Conservation (phyloP, 352 stramenopile genomes). For the Phytophthora hibernalis region DNA sequence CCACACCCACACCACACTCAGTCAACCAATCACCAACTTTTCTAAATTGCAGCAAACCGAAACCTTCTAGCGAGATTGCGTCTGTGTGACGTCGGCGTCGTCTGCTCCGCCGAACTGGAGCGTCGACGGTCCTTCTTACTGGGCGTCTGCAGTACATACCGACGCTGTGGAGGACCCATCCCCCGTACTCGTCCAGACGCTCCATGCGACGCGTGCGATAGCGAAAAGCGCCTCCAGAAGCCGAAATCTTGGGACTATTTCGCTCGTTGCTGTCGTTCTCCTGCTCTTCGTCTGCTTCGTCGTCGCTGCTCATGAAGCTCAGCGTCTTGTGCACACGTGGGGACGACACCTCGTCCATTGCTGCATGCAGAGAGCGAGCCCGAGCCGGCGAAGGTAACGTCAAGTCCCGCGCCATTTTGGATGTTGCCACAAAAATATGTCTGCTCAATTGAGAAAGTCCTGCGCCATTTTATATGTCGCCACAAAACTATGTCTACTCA, state of each 20-base stretch:
- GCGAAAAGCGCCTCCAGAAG: conserved; percentile 27
- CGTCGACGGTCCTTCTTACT: conserved; percentile 20
- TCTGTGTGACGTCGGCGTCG: conserved; percentile 23
- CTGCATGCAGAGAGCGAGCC: conserved; percentile 37
- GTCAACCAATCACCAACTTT: background rate
- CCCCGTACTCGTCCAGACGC: conserved; percentile 28
- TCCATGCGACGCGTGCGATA: conserved; percentile 41
- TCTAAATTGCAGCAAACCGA: conserved; percentile 4
- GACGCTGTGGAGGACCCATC: conserved; percentile 29
- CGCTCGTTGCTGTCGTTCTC: conserved; percentile 17
- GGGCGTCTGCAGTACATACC: conserved; percentile 18
- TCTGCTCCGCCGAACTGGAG: conserved; percentile 29
- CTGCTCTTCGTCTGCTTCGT: conserved; percentile 27
- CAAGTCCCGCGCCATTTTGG: conserved; percentile 20
- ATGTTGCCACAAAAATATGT: background rate
- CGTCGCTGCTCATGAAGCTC: conserved; percentile 43
- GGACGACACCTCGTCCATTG: conserved; percentile 36
- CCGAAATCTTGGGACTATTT: background rate
- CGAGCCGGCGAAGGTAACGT: conserved; percentile 23
- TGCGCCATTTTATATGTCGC: conserved; percentile 15
- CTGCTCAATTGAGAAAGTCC: conserved; percentile 1
- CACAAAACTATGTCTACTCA: background rate
- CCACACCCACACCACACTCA: conserved; percentile 3
- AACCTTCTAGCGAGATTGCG: conserved; percentile 24
- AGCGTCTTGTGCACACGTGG: conserved; percentile 46